A percentile compares a stretch with the other conserved stretches of the same genome.
Evolutionary conservation across 176 grass and related monocot genomes (phyloP).

Genomic region (Cenchrus purpureus): DNA sequence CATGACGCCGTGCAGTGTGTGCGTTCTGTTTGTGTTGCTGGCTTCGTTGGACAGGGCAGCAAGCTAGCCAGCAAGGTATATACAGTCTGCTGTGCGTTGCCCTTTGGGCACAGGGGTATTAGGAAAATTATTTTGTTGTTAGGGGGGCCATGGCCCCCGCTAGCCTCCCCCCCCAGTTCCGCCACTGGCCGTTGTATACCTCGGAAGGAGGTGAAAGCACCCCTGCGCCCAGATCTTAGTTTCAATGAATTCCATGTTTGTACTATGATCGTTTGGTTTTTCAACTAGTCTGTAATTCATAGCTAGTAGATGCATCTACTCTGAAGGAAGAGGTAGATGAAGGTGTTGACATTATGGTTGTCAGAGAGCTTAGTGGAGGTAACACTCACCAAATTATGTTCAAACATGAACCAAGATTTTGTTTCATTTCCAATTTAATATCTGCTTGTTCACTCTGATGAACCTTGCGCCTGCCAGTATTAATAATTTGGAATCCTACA

Average conservation of each 20-base stretch:
- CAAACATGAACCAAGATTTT: neutral
- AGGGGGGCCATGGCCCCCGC: too few species aligned
- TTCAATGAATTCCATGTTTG: neutral
- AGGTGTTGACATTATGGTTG: slow-evolving; percentile 96
- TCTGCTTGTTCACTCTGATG: neutral
- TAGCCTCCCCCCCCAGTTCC: too few species aligned
- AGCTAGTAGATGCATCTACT: slow-evolving; percentile 90
- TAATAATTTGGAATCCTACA: neutral
- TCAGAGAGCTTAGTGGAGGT: slow-evolving; percentile 98
- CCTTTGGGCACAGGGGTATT: too few species aligned
- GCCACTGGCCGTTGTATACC: too few species aligned
- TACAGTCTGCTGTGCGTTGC: too few species aligned
- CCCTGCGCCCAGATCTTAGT: slow-evolving; percentile 57
- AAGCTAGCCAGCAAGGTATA: too few species aligned
- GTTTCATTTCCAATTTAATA: neutral
- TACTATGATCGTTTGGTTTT: neutral
- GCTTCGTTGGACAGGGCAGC: too few species aligned
- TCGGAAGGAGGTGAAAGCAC: too few species aligned
- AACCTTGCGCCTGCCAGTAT: neutral
- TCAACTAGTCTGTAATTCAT: neutral
- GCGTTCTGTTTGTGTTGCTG: too few species aligned
- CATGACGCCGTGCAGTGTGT: too few species aligned
- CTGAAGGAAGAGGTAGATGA: slow-evolving; percentile 87
- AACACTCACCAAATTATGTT: slow-evolving; percentile 2
- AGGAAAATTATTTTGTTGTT: too few species aligned